These are phyloP conservation scores for Puccinia brachypodii DNA, from an alignment of 1,284 basidiomycete species.

Conservation along the genomic window DNA sequence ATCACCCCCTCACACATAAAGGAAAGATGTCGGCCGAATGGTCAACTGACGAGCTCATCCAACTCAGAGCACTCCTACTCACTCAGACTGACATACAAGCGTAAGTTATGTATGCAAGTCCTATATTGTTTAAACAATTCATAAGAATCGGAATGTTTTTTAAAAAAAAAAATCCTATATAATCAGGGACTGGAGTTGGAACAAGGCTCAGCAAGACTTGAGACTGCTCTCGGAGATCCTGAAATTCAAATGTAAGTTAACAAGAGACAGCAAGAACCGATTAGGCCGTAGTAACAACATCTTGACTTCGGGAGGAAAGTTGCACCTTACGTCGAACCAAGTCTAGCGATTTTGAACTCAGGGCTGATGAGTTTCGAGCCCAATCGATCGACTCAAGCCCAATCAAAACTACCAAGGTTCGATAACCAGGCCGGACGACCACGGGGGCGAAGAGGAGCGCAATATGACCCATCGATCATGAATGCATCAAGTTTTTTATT, in stretches of 20 bases:
- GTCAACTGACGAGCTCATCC: background rate
- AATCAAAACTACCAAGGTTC: background rate
- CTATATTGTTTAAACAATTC: background rate
- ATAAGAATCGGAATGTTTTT: background rate
- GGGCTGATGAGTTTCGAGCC: constrained; percentile 17
- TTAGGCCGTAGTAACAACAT: background rate
- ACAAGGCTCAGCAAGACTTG: background rate
- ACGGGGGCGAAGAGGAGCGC: background rate
- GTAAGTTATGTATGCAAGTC: background rate
- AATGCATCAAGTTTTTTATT: background rate
- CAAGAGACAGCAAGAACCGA: background rate
- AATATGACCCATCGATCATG: constrained; percentile 2
- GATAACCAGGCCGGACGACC: background rate
- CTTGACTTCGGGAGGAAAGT: background rate
- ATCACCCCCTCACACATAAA: background rate
- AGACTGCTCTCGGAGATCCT: background rate
- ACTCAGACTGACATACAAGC: background rate
- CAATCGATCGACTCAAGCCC: background rate
- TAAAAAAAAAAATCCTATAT: background rate
- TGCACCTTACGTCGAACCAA: background rate
- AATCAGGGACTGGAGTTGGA: constrained; percentile 27
- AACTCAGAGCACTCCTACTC: background rate
- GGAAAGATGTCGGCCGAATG: background rate
- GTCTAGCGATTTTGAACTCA: background rate
- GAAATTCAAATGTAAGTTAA: background rate